These are phyloP conservation scores for Nakaseomyces bracarensis DNA, from an alignment of 1,139 yeast genomes.

Conservation along the genomic window DNA sequence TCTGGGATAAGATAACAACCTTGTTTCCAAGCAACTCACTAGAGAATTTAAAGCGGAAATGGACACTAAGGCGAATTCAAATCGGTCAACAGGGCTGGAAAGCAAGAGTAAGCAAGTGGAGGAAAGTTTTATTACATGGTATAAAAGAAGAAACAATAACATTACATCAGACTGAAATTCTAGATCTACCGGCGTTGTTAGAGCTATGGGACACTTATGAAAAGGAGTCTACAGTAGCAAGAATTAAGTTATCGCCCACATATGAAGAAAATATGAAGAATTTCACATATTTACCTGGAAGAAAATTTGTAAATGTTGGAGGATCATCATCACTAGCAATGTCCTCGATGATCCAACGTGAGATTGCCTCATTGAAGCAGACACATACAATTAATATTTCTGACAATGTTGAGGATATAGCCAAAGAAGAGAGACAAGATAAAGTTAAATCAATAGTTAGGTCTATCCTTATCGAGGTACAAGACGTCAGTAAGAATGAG, in stretches of 20 bases:
- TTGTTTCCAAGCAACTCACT: conserved; percentile 29
- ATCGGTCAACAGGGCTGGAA: conserved; percentile 32
- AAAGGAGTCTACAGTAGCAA: conserved; percentile 12
- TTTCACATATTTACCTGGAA: conserved; percentile 19
- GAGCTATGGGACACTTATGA: conserved; percentile 26
- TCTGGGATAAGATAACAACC: conserved; percentile 27
- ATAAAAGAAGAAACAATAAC: conserved; percentile 26
- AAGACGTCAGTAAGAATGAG: conserved; percentile 21
- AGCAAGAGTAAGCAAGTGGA: conserved; percentile 29
- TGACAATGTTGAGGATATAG: neutral
- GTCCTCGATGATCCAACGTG: conserved; percentile 33
- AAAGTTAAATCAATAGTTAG: conserved; percentile 25
- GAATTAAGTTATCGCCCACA: conserved; percentile 21
- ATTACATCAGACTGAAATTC: conserved; percentile 27
- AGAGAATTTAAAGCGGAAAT: conserved; percentile 29
- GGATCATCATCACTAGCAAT: conserved; percentile 21
- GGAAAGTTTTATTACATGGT: conserved; percentile 25
- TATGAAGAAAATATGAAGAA: conserved; percentile 23
- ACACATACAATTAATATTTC: conserved; percentile 13
- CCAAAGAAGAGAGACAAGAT: conserved; percentile 15
- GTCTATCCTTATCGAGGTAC: conserved; percentile 24
- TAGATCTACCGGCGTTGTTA: conserved; percentile 23
- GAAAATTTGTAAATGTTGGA: conserved; percentile 9
- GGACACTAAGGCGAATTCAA: conserved; percentile 27
- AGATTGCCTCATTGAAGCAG: conserved; percentile 24